Evolutionary conservation across 495 filamentous ascomycete genomes (phyloP), one percentile per base, ranked within the genome.

Genomic region (Ascobolus immersus): DNA sequence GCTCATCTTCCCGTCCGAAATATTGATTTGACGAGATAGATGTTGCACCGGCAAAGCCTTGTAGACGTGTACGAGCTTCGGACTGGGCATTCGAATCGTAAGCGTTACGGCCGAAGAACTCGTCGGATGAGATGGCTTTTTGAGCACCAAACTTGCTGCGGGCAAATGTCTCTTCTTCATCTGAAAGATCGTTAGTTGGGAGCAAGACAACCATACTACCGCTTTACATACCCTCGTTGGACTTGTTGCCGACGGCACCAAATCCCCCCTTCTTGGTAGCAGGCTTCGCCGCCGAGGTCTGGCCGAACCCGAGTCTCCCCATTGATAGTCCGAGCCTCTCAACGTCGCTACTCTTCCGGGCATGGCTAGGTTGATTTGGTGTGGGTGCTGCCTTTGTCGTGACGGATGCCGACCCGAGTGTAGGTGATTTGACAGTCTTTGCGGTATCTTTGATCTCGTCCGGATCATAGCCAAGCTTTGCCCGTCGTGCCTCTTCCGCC

Each of bases 401-500:
- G 13, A 56, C 52, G 9, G 64, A 61, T 24, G 39, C 28, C 1
- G 35, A 29, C 10, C 4, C 17, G 5, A 28, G 18, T 4, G 39
- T 34, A 9, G 50, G 38, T 11, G 53, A 35, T 17, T 59, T 61
- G 10, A 46, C 39, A 13, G 49, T 38, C 7, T 59, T 51, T 10
- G 66, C 35, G 38, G 61, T 59, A 44, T 70, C 69, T 11, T 64
- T 58, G 17, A 62, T 64, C 44, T 75, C 78, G 41, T 93, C 75
- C 4, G 79, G 77, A 43, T 94, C 79, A 47, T 96, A 96, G n/a
- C 86, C 86, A n/a, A 96, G 60, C 55, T 86, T 91, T 58, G 74
- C 78, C 45, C 92, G 84, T 39, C 86, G 71, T 53, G 94, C 86
- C 1, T 89, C 86, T 53, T 96, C 86, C 51, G 94, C 86, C 53